Conservation (phyloP, 495 filamentous ascomycete species). For the Penicillium atrosanguineum region DNA sequence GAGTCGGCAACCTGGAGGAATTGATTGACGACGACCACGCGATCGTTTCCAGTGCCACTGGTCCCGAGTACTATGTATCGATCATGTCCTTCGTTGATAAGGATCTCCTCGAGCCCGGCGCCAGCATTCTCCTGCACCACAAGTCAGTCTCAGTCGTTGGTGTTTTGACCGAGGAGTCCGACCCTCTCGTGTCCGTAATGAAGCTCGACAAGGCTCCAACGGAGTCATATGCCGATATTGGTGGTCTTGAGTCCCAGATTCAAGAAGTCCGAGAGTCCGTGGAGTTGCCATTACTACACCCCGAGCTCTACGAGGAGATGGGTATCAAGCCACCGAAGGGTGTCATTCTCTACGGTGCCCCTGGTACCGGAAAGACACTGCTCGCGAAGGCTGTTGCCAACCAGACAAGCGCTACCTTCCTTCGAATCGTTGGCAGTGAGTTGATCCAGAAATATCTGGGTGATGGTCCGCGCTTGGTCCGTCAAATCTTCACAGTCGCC, state of each 20-base stretch:
- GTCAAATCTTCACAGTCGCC: constrained; percentile 96
- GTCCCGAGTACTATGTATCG: constrained; percentile 98
- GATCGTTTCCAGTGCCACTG: constrained; percentile 95
- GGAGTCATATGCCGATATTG: constrained; percentile 98
- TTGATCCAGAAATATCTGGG: constrained; percentile 99
- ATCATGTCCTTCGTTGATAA: constrained; percentile 99
- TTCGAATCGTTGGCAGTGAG: constrained; percentile 96
- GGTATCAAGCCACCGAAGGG: constrained; percentile 99
- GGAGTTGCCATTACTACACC: constrained; percentile 91
- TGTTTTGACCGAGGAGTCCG: constrained; percentile 93
- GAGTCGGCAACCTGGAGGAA: constrained; percentile 95
- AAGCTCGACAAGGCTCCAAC: constrained; percentile 99
- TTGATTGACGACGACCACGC: constrained; percentile 99
- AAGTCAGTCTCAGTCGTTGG: constrained; percentile 98
- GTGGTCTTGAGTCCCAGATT: constrained; percentile 90
- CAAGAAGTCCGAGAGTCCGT: constrained; percentile 98
- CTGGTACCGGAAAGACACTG: constrained; percentile 95
- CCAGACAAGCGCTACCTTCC: constrained; percentile 96
- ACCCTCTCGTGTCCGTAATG: constrained; percentile 97
- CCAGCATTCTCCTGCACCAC: constrained; percentile 93
- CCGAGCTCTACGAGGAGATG: constrained; percentile 99
- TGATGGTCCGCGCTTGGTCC: constrained; percentile 89
- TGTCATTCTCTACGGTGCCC: constrained; percentile 97
- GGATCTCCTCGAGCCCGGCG: constrained; percentile 93
- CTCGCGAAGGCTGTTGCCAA: constrained; percentile 98